Base-by-base conservation (phyloP, 768 basidiomycete genomes). In the Cystobasidium ongulense region DNA sequence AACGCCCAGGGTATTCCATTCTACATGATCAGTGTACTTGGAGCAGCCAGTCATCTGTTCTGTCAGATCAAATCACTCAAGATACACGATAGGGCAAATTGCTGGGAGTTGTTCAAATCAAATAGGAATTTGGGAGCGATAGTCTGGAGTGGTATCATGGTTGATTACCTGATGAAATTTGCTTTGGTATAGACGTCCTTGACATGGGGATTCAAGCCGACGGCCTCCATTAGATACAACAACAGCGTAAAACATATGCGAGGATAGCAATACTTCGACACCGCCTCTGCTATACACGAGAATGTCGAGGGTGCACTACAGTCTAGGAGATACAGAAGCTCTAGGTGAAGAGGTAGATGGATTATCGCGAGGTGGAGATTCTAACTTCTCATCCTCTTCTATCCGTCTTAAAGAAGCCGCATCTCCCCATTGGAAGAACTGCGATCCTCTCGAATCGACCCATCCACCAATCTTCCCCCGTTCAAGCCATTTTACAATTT, bases 1-100 rank as follows among this genome's bases (percentile, higher is more conserved):
- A 92, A 93, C 77, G 85, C 83, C 0, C 88, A 92, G 15, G 88
- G 89, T 1, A 83, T 85, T 15, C 85, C 88, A 0, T 99, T 94
- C 81, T 97, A 89, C 80, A 78, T 87, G 52, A 75, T 89, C 31
- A 91, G 91, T 0, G 84, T 90, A 35, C 85, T 86, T 7, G 82
- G 92, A 1, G 90, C 90, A 0, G 86, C 87, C 0, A 79, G 84
- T 5, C 93, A 97, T 79, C 86, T 97, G 0, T 87, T 86, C 4
- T 88, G 90, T 72, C 86, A 96, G 23, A 81, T 96, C 23, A 83
- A 85, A 77, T 83, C 80, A 35, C 94, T 91, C 1, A 85, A 96
- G 77, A 92, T 92, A 74, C 84, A 94, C 63, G 82, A 80, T 75
- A 85, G 92, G 7, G 78, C 83, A 25, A 92, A 91, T 80, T 96